A percentile compares a stretch with the other conserved stretches of the same genome.
Evolutionary conservation across 75 land plant species (phyloP).

Genomic region (Ceratopteris richardii): DNA sequence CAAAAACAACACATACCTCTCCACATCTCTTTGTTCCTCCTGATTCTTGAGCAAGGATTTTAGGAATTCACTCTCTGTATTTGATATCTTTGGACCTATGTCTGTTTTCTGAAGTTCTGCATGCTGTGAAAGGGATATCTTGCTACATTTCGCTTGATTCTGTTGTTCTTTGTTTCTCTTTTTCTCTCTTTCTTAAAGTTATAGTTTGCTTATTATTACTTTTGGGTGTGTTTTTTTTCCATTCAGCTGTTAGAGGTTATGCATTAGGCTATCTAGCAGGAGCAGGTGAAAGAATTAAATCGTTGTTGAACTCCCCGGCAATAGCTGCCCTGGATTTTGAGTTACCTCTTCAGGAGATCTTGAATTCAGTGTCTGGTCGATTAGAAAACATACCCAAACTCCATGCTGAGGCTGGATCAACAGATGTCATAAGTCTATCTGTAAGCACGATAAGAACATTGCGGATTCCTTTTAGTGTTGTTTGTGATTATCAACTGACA

Average conservation of each 20-base stretch:
- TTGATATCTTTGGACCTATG: too few species aligned
- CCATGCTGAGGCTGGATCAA: constrained; percentile 67
- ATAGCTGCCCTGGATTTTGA: constrained; percentile 97
- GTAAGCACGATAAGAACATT: constrained; percentile 37
- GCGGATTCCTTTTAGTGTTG: neutral
- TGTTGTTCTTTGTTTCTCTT: too few species aligned
- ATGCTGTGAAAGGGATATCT: too few species aligned
- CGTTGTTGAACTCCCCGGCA: constrained; percentile 82
- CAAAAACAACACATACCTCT: too few species aligned
- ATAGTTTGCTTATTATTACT: too few species aligned
- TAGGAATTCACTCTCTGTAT: too few species aligned
- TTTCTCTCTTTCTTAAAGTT: neutral
- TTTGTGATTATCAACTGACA: too few species aligned
- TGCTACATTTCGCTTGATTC: too few species aligned
- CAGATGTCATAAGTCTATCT: constrained; percentile 58
- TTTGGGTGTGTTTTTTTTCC: too few species aligned
- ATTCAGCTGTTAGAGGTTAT: constrained; percentile 91
- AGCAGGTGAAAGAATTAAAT: constrained; percentile 83
- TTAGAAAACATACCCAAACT: constrained; percentile 83
- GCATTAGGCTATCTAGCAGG: constrained; percentile 85
- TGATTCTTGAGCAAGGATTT: too few species aligned
- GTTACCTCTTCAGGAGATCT: constrained; percentile 56
- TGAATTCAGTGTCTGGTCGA: constrained; percentile 57
- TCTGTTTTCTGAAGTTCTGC: too few species aligned
- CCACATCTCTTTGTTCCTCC: too few species aligned